Percentiles rank a stretch among this genome's conserved stretches.
These are phyloP conservation scores for Sugiyamaella novakii DNA, from an alignment of 1,139 yeast genomes.

Conservation along the genomic window DNA sequence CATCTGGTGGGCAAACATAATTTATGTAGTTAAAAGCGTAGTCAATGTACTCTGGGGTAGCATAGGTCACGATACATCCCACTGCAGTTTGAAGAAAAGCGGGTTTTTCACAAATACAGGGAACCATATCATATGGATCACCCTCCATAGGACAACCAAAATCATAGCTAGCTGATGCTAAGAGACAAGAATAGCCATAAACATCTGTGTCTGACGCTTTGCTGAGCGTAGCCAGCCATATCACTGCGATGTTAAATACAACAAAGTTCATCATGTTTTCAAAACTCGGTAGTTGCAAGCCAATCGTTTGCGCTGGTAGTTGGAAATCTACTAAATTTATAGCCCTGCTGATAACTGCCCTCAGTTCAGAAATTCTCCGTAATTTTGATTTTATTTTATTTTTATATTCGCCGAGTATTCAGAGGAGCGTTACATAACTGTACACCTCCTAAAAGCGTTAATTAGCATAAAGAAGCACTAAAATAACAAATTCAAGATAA, in stretches of 20 bases:
- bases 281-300: too few relatives aligned
- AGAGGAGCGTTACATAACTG: too few relatives aligned
- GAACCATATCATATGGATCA: constrained; percentile 12
- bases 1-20: constrained; percentile 14
- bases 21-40: constrained; percentile 7
- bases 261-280: neutral
- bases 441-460: too few relatives aligned
- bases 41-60: neutral
- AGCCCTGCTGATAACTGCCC: too few relatives aligned
- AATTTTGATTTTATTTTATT: too few relatives aligned
- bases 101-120: constrained; percentile 21
- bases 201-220: constrained; percentile 3
- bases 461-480: too few relatives aligned
- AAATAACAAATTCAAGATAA: too few relatives aligned
- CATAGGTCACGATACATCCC: constrained; percentile 22
- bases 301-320: too few relatives aligned
- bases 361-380: too few relatives aligned
- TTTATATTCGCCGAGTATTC: too few relatives aligned
- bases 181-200: constrained; percentile 15
- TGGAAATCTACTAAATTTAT: too few relatives aligned
- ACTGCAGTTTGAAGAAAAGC: constrained; percentile 24
- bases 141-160: constrained; percentile 12
- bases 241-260: neutral
- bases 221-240: too few relatives aligned
- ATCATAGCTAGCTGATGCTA: constrained; percentile 10